Conservation (phyloP, 2,329 filamentous ascomycete genomes). For the Simplicillium sp. region DNA sequence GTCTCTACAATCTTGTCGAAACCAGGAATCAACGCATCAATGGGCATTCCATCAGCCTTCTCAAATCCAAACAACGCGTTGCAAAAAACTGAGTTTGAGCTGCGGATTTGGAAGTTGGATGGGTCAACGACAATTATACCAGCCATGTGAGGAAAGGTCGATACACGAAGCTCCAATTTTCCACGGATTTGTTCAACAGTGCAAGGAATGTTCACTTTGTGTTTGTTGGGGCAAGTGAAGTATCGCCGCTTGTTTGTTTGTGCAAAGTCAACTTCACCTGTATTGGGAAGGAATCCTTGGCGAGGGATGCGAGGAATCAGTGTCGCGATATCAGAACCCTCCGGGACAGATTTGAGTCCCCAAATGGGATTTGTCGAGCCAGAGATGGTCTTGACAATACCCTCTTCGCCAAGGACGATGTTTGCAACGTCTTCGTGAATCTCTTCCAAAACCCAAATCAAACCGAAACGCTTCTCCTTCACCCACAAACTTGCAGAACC, state of each 20-base stretch:
- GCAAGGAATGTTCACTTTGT: constrained; percentile 73
- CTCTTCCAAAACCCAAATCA: constrained; percentile 98
- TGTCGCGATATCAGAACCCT: constrained; percentile 65
- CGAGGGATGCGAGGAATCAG: constrained; percentile 78
- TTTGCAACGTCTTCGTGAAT: constrained; percentile 89
- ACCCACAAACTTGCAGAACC: constrained; percentile 97
- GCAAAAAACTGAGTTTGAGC: constrained; percentile 91
- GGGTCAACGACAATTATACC: constrained; percentile 92
- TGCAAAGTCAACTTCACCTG: constrained; percentile 68
- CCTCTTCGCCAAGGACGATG: constrained; percentile 68
- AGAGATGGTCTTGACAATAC: constrained; percentile 56
- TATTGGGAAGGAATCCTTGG: constrained; percentile 57
- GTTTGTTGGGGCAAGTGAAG: constrained; percentile 75
- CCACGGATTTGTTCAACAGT: constrained; percentile 66
- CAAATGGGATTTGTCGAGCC: constrained; percentile 84
- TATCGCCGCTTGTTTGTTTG: constrained; percentile 63
- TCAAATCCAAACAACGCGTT: constrained; percentile 85
- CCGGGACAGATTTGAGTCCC: constrained; percentile 58
- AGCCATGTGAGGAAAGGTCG: constrained; percentile 93
- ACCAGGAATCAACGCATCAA: constrained; percentile 73
- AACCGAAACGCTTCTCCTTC: constrained; percentile 85
- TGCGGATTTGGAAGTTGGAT: constrained; percentile 67
- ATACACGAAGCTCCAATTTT: constrained; percentile 68
- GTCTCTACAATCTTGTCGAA: constrained; percentile 79
- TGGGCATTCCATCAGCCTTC: constrained; percentile 68